phyloP scores from a whole-genome alignment of 192 early-diverging fungal genomes.

The Entomortierella beljakovae region DNA sequence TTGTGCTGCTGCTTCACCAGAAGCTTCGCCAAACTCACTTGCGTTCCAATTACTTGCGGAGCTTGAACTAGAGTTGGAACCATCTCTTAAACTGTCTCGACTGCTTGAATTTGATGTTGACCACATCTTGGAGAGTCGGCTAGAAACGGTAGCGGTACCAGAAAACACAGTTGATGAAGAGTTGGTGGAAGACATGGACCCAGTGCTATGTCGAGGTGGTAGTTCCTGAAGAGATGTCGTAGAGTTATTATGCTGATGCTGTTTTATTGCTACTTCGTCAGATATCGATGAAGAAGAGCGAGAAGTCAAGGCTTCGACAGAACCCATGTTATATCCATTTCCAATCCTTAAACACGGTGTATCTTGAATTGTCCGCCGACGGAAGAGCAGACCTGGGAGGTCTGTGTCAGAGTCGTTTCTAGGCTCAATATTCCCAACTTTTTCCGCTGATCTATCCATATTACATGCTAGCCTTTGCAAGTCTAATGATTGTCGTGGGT shows the following conservation, averaged over 20 bases:
- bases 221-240: constrained; percentile 22
- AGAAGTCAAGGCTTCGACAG: constrained; percentile 1
- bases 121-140: constrained; percentile 44
- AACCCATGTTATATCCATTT: constrained; percentile 17
- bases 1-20: constrained; percentile 15
- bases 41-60: constrained; percentile 15
- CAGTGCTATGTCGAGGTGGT: constrained; percentile 19
- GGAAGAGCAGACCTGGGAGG: constrained; percentile 30
- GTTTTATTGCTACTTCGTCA: not conserved
- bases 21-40: constrained; percentile 39
- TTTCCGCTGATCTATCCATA: constrained; percentile 23
- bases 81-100: constrained; percentile 12
- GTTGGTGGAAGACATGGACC: not conserved
- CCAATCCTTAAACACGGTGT: not conserved
- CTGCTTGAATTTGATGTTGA: constrained; percentile 4
- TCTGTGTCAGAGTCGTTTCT: constrained; percentile 43
- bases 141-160: constrained; percentile 35
- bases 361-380: constrained; percentile 39
- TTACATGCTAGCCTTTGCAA: constrained; percentile 23
- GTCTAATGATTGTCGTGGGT: constrained; percentile 36
- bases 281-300: not conserved
- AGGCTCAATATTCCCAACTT: not conserved
- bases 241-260: not conserved
- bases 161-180: no score
- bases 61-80: not conserved